Evolutionary conservation across 108 stramenopile species (phyloP).

Genomic region (Fistulifera pelliculosa): DNA sequence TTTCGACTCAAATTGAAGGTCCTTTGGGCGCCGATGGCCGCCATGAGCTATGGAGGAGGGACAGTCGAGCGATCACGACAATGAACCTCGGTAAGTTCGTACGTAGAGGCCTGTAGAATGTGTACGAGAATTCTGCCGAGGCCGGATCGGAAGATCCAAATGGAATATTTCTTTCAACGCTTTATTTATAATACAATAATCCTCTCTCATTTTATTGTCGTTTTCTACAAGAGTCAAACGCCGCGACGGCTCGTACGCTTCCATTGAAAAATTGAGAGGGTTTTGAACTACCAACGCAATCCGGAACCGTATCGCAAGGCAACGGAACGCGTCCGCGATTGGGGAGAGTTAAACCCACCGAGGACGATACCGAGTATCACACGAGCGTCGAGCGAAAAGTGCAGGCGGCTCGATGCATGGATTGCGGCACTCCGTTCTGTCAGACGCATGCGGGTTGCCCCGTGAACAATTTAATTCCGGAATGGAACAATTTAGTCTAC

Average conservation of each 20-base stretch:
- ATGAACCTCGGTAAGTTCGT: constrained; percentile 80
- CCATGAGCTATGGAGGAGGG: constrained; percentile 90
- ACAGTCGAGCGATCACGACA: constrained; percentile 78
- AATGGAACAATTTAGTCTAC: constrained; percentile 97
- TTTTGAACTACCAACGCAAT: constrained; percentile 95
- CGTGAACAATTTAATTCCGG: constrained; percentile 95
- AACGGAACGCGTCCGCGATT: constrained; percentile 84
- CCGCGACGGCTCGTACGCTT: constrained; percentile 79
- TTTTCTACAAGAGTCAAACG: constrained; percentile 77
- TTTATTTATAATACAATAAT: neutral
- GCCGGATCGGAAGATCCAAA: neutral
- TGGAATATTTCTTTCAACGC: neutral
- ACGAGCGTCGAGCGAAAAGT: constrained; percentile 86
- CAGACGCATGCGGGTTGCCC: constrained; percentile 96
- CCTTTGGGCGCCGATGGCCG: constrained; percentile 77
- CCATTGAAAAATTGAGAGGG: constrained; percentile 86
- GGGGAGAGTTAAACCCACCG: constrained; percentile 91
- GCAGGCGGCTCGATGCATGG: constrained; percentile 94
- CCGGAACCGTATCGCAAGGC: constrained; percentile 94
- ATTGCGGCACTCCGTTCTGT: constrained; percentile 97
- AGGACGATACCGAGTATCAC: constrained; percentile 66
- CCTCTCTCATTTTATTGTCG: neutral
- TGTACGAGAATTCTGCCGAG: constrained; percentile 1
- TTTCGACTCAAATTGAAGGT: constrained; percentile 12
- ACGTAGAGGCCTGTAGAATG: neutral